A percentile compares a stretch with the other conserved stretches of the same genome.
These are phyloP conservation scores for Triticum monococcum DNA, from an alignment of 176 grass and related monocot genomes.

Conservation along the genomic window DNA sequence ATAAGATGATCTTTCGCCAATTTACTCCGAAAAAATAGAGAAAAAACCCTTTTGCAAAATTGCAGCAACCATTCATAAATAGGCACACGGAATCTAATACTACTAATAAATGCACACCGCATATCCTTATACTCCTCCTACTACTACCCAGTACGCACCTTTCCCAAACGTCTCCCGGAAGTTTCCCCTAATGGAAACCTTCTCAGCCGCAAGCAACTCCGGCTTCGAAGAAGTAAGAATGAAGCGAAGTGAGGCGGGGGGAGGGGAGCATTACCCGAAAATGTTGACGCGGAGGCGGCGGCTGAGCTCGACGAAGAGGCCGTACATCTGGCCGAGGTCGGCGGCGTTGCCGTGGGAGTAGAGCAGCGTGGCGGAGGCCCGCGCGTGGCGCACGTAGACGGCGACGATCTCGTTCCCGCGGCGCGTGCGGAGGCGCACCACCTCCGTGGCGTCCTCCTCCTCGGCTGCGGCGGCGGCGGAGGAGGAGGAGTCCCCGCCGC, in stretches of 20 bases:
- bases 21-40: not conserved
- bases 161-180: constrained; percentile 16
- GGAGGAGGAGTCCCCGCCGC: constrained; percentile 25
- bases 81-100: constrained; percentile 10
- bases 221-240: not conserved
- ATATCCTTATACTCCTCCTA: not conserved
- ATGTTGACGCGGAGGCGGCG: constrained; percentile 58
- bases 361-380: constrained; percentile 60
- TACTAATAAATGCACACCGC: constrained; percentile 35
- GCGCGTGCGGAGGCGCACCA: constrained; percentile 60
- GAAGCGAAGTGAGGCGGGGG: not conserved
- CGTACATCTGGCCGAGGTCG: constrained; percentile 72
- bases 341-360: constrained; percentile 78
- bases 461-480: not conserved
- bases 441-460: constrained; percentile 43
- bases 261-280: constrained; percentile 39
- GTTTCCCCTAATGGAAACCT: constrained; percentile 13
- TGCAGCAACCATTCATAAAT: not conserved
- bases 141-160: not conserved
- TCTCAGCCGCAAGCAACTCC: not conserved
- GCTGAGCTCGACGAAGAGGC: constrained; percentile 71
- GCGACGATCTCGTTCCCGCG: constrained; percentile 69
- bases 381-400: constrained; percentile 54
- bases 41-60: not conserved
- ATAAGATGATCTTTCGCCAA: not conserved